Base-by-base conservation (phyloP, 768 basidiomycete species). In the Pleurotus pulmonarius region DNA sequence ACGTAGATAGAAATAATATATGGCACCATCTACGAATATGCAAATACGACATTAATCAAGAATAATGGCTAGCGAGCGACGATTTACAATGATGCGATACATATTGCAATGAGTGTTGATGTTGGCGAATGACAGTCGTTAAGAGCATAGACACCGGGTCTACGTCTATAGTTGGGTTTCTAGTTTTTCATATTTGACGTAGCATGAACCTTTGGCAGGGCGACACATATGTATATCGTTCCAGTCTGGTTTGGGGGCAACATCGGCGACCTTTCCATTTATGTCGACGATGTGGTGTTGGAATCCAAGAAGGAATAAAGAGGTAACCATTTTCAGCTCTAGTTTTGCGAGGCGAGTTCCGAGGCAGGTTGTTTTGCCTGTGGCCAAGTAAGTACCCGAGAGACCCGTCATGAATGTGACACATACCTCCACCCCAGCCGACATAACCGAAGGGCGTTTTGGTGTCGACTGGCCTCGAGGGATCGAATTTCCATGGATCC, bases 391-490 rank as follows among this genome's bases (percentile, higher is more conserved):
- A 34, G 29, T 34, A 34, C 29, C 9, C 29, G 29, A 34, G 29
- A 34, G 29, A 34, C 29, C 29, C 29, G 11, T 9, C 29, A 34
- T 34, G 29, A 34, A 0, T 44, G 49, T 61, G 49, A 37, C 43
- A 77, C 83, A 64, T 66, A 91, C 89, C 89, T 73, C 82, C 87
- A 58, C 89, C 89, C 89, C 88, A 91, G 34, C 88, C 88, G 49
- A 90, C 75, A 65, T 86, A 90, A 55, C 78, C 72, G 69, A 82
- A 83, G 57, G 79, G 80, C 57, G 74, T 70, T 56, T 73, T 68
- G 34, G 69, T 71, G 18, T 64, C 69, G 69, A 78, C 70, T 61
- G 73, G 70, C 69, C 83, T 74, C 64, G 73, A 67, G 57, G 89
- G 90, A 72, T 90, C 86, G 63, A 88, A 92, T 61, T 74, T 83